Evolutionary conservation across 106 monocot species (phyloP).

Genomic region (Phalaenopsis equestris): DNA sequence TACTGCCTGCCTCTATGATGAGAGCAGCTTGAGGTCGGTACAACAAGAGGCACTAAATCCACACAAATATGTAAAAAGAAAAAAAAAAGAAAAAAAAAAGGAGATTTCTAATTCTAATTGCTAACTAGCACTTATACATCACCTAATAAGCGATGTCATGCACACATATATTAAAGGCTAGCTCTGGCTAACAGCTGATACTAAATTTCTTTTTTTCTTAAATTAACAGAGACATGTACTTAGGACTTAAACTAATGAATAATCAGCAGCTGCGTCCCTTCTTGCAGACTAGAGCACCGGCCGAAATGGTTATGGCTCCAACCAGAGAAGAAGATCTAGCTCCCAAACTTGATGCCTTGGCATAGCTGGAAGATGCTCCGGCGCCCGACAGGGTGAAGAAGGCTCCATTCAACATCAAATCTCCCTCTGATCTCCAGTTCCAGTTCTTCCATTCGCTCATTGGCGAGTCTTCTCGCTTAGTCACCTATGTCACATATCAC

Average conservation of each 20-base stretch:
- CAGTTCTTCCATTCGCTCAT: conserved; percentile 13
- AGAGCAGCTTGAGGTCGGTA: conserved; percentile 1
- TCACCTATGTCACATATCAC: conserved; percentile 8
- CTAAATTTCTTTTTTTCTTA: too few relatives aligned
- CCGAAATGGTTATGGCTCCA: conserved; percentile 2
- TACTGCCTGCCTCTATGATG: not conserved
- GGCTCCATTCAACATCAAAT: conserved; percentile 13
- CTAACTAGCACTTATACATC: too few relatives aligned
- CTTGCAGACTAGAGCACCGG: conserved; percentile 10
- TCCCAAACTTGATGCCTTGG: conserved; percentile 13
- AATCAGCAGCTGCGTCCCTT: conserved; percentile 9
- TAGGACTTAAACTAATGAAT: not conserved
- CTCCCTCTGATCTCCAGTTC: conserved; percentile 20
- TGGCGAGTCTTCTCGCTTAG: conserved; percentile 10
- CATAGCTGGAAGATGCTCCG: conserved; percentile 13
- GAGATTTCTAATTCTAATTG: too few relatives aligned
- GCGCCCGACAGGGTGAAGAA: conserved; percentile 16
- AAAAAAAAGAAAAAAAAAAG: too few relatives aligned
- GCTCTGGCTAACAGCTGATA: too few relatives aligned
- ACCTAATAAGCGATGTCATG: not conserved
- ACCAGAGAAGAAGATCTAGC: conserved; percentile 14
- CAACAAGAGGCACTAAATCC: not conserved
- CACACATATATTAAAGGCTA: too few relatives aligned
- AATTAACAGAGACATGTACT: too few relatives aligned
- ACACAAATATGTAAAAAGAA: too few relatives aligned